These are phyloP conservation scores for Penicillium sp. DNA, from an alignment of 2,329 filamentous ascomycete genomes.

Conservation along the genomic window DNA sequence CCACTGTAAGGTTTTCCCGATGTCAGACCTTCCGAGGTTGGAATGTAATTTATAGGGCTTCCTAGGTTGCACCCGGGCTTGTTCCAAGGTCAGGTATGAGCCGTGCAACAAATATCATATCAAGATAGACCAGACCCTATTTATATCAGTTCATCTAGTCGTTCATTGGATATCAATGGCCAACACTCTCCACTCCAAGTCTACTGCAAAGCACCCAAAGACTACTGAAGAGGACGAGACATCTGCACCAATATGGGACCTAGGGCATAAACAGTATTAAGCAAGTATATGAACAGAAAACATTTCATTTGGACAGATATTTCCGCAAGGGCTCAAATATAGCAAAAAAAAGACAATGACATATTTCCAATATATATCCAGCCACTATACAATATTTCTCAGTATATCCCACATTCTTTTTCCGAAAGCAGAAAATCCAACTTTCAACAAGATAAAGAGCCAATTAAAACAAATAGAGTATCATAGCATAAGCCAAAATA, in stretches of 20 bases:
- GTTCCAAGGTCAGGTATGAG: too few species aligned
- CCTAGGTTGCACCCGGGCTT: not conserved
- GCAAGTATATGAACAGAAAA: not conserved
- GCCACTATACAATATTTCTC: slow-evolving; percentile 3
- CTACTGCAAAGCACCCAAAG: too few species aligned
- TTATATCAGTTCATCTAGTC: too few species aligned
- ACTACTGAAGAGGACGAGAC: not conserved
- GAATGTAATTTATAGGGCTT: not conserved
- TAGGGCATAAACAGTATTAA: not conserved
- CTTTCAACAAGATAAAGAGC: not conserved
- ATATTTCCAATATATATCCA: slow-evolving; percentile 2
- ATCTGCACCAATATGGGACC: not conserved
- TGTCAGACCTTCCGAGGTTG: not conserved
- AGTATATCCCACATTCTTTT: slow-evolving; percentile 1
- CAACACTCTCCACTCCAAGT: too few species aligned
- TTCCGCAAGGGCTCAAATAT: not conserved
- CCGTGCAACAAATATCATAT: too few species aligned
- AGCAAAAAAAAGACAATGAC: not conserved
- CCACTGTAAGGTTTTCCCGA: too few species aligned
- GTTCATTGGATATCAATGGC: too few species aligned
- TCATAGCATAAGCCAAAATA: not conserved
- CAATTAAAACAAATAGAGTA: slow-evolving; percentile 5
- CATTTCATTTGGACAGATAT: not conserved
- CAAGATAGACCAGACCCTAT: too few species aligned
- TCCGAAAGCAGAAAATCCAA: slow-evolving; percentile 4